Conservation (phyloP, 2,329 filamentous ascomycete species). For the Fusarium metavorans region DNA sequence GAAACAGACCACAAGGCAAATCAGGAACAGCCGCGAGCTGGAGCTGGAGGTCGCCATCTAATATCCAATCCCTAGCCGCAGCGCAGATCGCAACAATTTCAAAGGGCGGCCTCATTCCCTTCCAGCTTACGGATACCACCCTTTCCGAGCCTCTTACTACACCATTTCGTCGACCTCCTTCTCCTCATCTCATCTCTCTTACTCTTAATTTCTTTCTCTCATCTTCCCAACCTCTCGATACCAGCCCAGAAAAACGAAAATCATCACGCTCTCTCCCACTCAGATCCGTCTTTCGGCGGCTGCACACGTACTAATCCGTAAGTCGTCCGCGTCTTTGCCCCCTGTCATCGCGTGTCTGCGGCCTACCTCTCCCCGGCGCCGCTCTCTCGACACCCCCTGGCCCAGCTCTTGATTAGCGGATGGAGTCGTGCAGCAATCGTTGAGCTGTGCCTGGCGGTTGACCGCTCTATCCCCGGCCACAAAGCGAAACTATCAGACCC, state of each 20-base stretch:
- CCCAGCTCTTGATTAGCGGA: slow-evolving; percentile 35
- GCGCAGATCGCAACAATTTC: slow-evolving; percentile 19
- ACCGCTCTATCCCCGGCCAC: slow-evolving; percentile 31
- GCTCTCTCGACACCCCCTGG: slow-evolving; percentile 25
- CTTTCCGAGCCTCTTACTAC: slow-evolving; percentile 13
- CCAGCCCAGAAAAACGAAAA: not conserved
- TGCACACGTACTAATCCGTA: slow-evolving; percentile 35
- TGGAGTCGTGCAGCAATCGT: slow-evolving; percentile 29
- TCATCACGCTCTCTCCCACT: not conserved
- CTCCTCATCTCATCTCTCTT: not conserved
- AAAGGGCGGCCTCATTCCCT: slow-evolving; percentile 35
- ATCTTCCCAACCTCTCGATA: slow-evolving; percentile 27
- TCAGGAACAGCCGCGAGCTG: slow-evolving; percentile 1
- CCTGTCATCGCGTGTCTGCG: slow-evolving; percentile 36
- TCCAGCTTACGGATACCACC: slow-evolving; percentile 13
- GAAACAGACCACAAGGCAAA: slow-evolving; percentile 12
- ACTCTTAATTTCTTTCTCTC: not conserved
- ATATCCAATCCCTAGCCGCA: slow-evolving; percentile 22
- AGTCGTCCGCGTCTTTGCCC: slow-evolving; percentile 29
- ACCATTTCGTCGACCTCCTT: slow-evolving; percentile 6
- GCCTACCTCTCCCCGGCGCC: slow-evolving; percentile 27
- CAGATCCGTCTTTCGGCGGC: slow-evolving; percentile 20
- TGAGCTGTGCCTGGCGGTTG: slow-evolving; percentile 36
- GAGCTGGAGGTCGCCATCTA: slow-evolving; percentile 26
- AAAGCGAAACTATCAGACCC: slow-evolving; percentile 11